phyloP scores from a whole-genome alignment of 176 grass and related monocot genomes.

The Raddia guianensis region DNA sequence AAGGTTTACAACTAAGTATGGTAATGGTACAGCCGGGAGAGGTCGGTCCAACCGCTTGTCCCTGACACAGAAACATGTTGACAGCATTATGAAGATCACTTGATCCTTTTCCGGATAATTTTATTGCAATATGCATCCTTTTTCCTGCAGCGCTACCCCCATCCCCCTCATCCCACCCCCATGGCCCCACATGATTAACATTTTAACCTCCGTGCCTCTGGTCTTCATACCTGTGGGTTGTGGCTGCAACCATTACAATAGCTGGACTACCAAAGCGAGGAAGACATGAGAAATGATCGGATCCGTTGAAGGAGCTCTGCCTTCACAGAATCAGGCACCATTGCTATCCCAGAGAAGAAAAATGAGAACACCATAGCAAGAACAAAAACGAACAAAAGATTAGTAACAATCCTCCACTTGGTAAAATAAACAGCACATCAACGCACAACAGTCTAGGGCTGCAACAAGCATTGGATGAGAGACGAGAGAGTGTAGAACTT shows the following conservation, averaged over 20 bases:
- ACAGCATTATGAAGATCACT: background rate
- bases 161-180: no score
- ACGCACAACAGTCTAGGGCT: background rate
- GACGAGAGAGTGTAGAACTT: background rate
- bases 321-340: constrained; percentile 93
- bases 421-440: background rate
- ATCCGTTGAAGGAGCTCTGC: constrained; percentile 93
- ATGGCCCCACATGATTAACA: background rate
- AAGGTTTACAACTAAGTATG: background rate
- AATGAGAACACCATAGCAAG: constrained; percentile 22
- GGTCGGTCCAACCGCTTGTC: background rate
- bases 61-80: background rate
- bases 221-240: background rate
- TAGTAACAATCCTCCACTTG: background rate
- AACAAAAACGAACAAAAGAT: background rate
- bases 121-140: constrained; percentile 6
- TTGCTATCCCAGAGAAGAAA: constrained; percentile 59
- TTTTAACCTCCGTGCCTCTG: background rate
- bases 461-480: background rate
- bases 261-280: constrained; percentile 62
- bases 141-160: background rate
- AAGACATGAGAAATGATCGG: constrained; percentile 77
- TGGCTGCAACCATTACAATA: background rate
- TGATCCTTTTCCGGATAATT: background rate
- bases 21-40: constrained; percentile 28